Evolutionary conservation across 2,329 filamentous ascomycete genomes (phyloP), one percentile per base, ranked within the genome.

Genomic region (Corynespora cassiicola): DNA sequence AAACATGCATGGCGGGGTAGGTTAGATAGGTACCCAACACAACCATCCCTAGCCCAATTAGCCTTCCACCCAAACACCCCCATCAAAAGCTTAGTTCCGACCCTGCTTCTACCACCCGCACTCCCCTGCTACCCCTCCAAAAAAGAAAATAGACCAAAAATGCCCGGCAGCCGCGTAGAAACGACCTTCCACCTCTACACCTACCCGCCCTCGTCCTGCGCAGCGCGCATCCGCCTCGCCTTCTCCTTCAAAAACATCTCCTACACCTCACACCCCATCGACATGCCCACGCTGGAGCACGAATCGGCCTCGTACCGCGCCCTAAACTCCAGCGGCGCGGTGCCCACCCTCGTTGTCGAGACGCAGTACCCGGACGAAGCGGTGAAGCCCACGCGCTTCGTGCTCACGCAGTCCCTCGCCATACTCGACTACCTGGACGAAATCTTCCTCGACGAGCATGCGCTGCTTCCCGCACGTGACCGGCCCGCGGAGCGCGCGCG

Each of bases 381-480:
- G 3, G 47, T 47, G 0, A 50, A 56, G 14, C 18, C 34, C 4
- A 10, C n/a, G 8, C 66, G 80, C 24, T 68, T 65, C n/a, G 74
- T 79, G 19, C 31, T 48, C 15, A 15, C 37, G 4, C 44, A 75
- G 53, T 84, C 80, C 4, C 58, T 82, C 22, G 78, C 82, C 2
- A 81, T 80, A 0, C 69, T 86, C 3, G 81, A 85, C 53, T 86
- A 79, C 45, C 72, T 86, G 3, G 81, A 85, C 31, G 81, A 85
- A 48, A 61, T 63, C 2, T 74, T 75, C 27, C 74, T 77, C 0
- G 52, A 68, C 0, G 42, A 53, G 0, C 53, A 58, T 0, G 50
- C 67, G 0, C 70, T 84, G 1, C 71, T 84, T 0, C 81, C 81
- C 1, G 50, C 57, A 2, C 6, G 45, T 0, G 61, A 66, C 0